Conservation (phyloP, 2,329 filamentous ascomycete genomes). For the Fusarium nygamai region DNA sequence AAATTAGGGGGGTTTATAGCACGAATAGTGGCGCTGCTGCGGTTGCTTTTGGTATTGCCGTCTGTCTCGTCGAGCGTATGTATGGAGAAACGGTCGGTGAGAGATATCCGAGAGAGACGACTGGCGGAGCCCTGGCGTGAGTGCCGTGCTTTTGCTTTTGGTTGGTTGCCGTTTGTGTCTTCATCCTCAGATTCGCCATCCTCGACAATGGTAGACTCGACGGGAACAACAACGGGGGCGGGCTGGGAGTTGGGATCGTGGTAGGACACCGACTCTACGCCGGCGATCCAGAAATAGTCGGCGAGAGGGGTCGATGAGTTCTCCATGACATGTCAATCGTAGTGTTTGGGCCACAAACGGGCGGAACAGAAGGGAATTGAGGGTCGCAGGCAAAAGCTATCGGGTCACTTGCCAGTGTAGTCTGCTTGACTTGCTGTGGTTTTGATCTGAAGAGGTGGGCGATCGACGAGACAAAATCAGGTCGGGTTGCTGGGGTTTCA, state of each 20-base stretch:
- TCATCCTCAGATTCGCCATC: slow-evolving; percentile 66
- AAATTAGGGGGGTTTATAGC: slow-evolving; percentile 50
- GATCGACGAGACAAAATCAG: slow-evolving; percentile 26
- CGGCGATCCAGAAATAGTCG: slow-evolving; percentile 81
- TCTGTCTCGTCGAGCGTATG: slow-evolving; percentile 68
- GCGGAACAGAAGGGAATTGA: slow-evolving; percentile 15
- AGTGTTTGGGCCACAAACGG: slow-evolving; percentile 38
- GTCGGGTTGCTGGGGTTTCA: slow-evolving; percentile 35
- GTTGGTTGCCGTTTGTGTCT: slow-evolving; percentile 44
- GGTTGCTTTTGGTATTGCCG: slow-evolving; percentile 68
- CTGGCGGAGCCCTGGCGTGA: slow-evolving; percentile 70
- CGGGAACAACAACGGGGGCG: slow-evolving; percentile 43
- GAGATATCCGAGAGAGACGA: slow-evolving; percentile 64
- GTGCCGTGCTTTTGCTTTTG: slow-evolving; percentile 55
- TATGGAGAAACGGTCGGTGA: slow-evolving; percentile 63
- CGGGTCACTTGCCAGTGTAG: slow-evolving; percentile 6
- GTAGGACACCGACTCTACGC: slow-evolving; percentile 74
- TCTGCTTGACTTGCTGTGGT: slow-evolving; percentile 20
- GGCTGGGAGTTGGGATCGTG: slow-evolving; percentile 59
- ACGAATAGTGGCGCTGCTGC: slow-evolving; percentile 73
- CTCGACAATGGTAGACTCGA: slow-evolving; percentile 70
- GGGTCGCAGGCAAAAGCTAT: background rate
- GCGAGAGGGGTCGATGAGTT: slow-evolving; percentile 72
- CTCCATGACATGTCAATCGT: slow-evolving; percentile 64
- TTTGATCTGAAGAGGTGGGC: slow-evolving; percentile 21